Base-by-base conservation (phyloP, 441 rosid species). In the Brassica hybrid region DNA sequence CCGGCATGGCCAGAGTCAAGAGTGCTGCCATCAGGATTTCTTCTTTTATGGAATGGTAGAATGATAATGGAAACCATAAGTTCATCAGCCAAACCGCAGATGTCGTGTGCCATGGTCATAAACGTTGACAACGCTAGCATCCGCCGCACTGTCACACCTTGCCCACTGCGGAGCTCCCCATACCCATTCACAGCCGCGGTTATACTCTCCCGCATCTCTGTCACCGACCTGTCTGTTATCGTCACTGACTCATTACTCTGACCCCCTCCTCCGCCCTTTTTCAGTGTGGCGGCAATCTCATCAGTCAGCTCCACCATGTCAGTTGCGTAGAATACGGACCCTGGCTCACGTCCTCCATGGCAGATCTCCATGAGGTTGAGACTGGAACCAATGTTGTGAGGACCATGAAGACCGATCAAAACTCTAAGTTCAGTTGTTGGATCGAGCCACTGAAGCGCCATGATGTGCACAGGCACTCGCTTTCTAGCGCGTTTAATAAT, bases 291-390 rank as follows among this genome's bases (percentile, higher is more conserved):
- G 0, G 97, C 99, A 41, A 93, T 86, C 65, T 93, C 83, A 27
- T 96, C 97, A 0, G 98, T 96, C 21, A 93, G 90, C 77, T 96
- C 97, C 56, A 96, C 83, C 93, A 92, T 86, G 81, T 93, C 98
- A 1, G 97, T 91, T 1, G 89, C 87, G 32, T 87, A 90, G 71
- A 89, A 94, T 68, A 88, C n/a, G n/a, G 91, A 86, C 58, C 97
- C 99, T 1, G 95, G 93, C 23, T 89, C 89, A 14, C 85, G 79
- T 14, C 83, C 65, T n/a, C 98, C 98, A 69, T 88, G 76, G 57
- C 94, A 85, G 14, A 96, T 92, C 74, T 94, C 99, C 87, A 93
- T 82, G 76, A 92, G 81, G 85, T 89, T 96, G 65, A 91, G 80
- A 30, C 86, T 57, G n/a, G 97, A 86, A 71, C 90, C 77, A 11